A percentile compares a stretch with the other conserved stretches of the same genome.
Evolutionary conservation across 2,329 filamentous ascomycete species (phyloP).

Genomic region (Alternaria sp.): DNA sequence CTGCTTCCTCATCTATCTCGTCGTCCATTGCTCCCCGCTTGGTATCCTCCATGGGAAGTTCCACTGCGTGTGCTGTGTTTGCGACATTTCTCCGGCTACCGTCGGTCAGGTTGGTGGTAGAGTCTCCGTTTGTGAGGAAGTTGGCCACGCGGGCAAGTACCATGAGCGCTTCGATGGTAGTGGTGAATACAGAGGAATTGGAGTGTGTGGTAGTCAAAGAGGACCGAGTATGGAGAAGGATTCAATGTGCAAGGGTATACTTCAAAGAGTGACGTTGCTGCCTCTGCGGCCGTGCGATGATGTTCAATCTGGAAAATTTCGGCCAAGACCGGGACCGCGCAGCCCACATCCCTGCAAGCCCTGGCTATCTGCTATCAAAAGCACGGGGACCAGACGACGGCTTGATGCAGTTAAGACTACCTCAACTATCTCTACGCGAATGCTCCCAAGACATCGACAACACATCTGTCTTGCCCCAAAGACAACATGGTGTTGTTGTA

Average conservation of each 20-base stretch:
- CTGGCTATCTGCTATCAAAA: slow-evolving; percentile 14
- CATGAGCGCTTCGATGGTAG: slow-evolving; percentile 51
- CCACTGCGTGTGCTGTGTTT: slow-evolving; percentile 34
- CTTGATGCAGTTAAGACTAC: slow-evolving; percentile 11
- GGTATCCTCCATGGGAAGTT: slow-evolving; percentile 31
- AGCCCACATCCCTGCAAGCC: slow-evolving; percentile 14
- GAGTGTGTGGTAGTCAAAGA: neutral
- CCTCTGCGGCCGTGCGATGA: slow-evolving; percentile 25
- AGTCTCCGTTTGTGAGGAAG: slow-evolving; percentile 53
- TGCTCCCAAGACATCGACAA: neutral
- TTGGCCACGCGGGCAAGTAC: slow-evolving; percentile 61
- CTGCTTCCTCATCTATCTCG: slow-evolving; percentile 53
- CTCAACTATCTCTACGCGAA: neutral
- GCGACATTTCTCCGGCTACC: slow-evolving; percentile 45
- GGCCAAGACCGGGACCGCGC: slow-evolving; percentile 39
- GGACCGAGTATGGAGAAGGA: slow-evolving; percentile 2
- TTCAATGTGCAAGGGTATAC: slow-evolving; percentile 9
- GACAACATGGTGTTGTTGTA: slow-evolving; percentile 4
- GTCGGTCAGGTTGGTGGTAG: slow-evolving; percentile 47
- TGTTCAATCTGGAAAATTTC: slow-evolving; percentile 37
- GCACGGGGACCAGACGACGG: slow-evolving; percentile 30
- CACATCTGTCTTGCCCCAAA: neutral
- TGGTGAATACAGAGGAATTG: slow-evolving; percentile 12
- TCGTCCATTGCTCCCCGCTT: slow-evolving; percentile 27
- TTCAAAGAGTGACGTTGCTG: slow-evolving; percentile 35